Conservation (phyloP, 257 asterid species). For the Parsonsia alboflavescens region DNA sequence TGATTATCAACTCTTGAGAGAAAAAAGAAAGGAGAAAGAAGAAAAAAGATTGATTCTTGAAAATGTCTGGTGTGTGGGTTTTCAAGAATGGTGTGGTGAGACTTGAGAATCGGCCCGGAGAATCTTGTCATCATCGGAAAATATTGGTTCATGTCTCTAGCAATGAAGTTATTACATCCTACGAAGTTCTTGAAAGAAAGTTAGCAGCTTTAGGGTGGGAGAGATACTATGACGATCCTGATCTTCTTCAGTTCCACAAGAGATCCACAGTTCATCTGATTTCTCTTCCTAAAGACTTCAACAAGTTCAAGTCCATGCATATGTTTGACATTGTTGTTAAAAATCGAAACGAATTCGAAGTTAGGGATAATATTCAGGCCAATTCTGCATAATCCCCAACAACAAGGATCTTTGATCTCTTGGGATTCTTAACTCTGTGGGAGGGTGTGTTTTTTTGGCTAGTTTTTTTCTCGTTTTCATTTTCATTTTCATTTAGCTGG, state of each 20-base stretch:
- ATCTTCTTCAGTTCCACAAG: slow-evolving; percentile 43
- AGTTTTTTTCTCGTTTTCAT: no score
- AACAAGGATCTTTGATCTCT: no score
- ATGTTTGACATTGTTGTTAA: slow-evolving; percentile 42
- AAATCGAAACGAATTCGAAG: slow-evolving; percentile 36
- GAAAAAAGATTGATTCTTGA: neutral
- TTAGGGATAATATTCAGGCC: slow-evolving; percentile 19
- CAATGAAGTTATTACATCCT: slow-evolving; percentile 34
- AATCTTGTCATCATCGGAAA: slow-evolving; percentile 31
- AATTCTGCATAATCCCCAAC: no score
- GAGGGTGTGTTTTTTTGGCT: neutral
- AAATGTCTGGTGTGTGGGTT: slow-evolving; percentile 46
- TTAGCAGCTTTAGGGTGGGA: slow-evolving; percentile 40
- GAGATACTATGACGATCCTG: slow-evolving; percentile 47
- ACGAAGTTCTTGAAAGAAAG: slow-evolving; percentile 32
- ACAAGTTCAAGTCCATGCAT: slow-evolving; percentile 40
- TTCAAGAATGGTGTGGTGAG: slow-evolving; percentile 39
- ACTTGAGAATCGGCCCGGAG: slow-evolving; percentile 33
- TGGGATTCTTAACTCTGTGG: no score
- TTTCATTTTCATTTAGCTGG: neutral
- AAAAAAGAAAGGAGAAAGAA: neutral
- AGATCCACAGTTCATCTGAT: slow-evolving; percentile 45
- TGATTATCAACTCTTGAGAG: neutral
- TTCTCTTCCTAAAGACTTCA: slow-evolving; percentile 45
- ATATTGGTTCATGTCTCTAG: slow-evolving; percentile 31